phyloP scores from a whole-genome alignment of 2,329 filamentous ascomycete species.

The Calonectria leucothoes region DNA sequence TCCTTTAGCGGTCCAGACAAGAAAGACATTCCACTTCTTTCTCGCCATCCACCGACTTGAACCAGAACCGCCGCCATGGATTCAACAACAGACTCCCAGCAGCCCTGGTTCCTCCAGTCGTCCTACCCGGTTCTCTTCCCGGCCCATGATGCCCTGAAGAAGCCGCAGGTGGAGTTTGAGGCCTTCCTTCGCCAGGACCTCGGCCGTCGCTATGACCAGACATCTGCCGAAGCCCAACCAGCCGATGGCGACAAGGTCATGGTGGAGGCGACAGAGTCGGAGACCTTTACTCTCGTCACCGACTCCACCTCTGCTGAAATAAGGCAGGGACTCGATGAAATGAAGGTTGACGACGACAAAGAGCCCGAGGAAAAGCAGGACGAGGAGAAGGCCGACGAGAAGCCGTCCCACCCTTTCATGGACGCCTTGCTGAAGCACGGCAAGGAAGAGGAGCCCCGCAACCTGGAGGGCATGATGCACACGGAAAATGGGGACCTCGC shows the following conservation, averaged over 20 bases:
- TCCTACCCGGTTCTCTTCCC: slow-evolving; percentile 54
- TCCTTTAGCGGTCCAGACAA: not conserved
- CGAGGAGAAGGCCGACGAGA: not conserved
- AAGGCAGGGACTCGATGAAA: slow-evolving; percentile 22
- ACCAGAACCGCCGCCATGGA: slow-evolving; percentile 30
- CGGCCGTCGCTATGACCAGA: slow-evolving; percentile 21
- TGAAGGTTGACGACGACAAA: slow-evolving; percentile 23
- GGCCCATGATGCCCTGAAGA: slow-evolving; percentile 47
- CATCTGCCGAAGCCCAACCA: not conserved
- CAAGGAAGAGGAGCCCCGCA: slow-evolving; percentile 10
- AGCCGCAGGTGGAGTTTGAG: slow-evolving; percentile 48
- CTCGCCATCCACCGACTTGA: not conserved
- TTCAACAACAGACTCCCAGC: slow-evolving; percentile 31
- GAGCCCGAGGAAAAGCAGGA: slow-evolving; percentile 1
- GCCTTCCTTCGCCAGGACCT: slow-evolving; percentile 45
- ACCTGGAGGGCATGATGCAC: slow-evolving; percentile 57
- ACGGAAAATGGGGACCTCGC: slow-evolving; percentile 65
- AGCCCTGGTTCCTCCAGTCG: slow-evolving; percentile 54
- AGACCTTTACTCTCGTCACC: slow-evolving; percentile 43
- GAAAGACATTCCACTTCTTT: not conserved
- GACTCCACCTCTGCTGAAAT: slow-evolving; percentile 41
- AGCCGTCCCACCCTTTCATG: slow-evolving; percentile 47
- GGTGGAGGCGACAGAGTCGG: slow-evolving; percentile 31
- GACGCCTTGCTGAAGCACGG: slow-evolving; percentile 42
- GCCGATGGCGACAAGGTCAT: slow-evolving; percentile 17